Conservation (phyloP, 352 stramenopile species). For the Stramenopiles sp. region DNA sequence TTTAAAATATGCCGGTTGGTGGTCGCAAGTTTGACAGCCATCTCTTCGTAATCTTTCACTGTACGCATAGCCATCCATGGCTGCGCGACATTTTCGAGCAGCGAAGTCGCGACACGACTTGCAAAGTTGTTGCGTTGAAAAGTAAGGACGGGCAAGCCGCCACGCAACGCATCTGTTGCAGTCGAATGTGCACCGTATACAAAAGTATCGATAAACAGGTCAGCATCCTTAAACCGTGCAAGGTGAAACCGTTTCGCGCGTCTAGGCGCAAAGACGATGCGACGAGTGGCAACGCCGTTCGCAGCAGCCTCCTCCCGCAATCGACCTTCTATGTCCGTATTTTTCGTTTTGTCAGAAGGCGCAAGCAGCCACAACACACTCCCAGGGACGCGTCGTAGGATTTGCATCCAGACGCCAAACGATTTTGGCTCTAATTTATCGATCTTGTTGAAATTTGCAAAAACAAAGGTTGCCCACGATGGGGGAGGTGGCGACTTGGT, state of each 20-base stretch:
- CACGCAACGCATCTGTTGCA: slow-evolving; percentile 61
- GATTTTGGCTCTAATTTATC: slow-evolving; percentile 47
- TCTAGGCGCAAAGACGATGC: slow-evolving; percentile 46
- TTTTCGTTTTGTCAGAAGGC: slow-evolving; percentile 20
- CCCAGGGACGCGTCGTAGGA: slow-evolving; percentile 31
- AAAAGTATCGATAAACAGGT: slow-evolving; percentile 83
- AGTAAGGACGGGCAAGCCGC: slow-evolving; percentile 63
- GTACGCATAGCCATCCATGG: slow-evolving; percentile 31
- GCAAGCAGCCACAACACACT: slow-evolving; percentile 41
- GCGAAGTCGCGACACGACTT: slow-evolving; percentile 39
- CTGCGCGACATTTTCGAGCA: slow-evolving; percentile 30
- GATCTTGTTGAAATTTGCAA: slow-evolving; percentile 67
- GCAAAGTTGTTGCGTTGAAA: slow-evolving; percentile 36
- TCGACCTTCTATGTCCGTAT: slow-evolving; percentile 19
- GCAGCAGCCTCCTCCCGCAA: slow-evolving; percentile 35
- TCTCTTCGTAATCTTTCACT: slow-evolving; percentile 42
- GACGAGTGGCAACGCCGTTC: slow-evolving; percentile 35
- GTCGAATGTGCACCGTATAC: slow-evolving; percentile 87
- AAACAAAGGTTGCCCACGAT: slow-evolving; percentile 23
- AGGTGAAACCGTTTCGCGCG: slow-evolving; percentile 49
- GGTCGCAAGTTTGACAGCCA: slow-evolving; percentile 35
- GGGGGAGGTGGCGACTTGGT: not conserved
- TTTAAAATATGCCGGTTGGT: slow-evolving; percentile 18
- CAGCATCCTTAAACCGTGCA: slow-evolving; percentile 40
- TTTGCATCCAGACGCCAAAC: slow-evolving; percentile 46